Evolutionary conservation across 208 protist genomes (phyloP).

Genomic region (Acanthamoeba castellanii): DNA sequence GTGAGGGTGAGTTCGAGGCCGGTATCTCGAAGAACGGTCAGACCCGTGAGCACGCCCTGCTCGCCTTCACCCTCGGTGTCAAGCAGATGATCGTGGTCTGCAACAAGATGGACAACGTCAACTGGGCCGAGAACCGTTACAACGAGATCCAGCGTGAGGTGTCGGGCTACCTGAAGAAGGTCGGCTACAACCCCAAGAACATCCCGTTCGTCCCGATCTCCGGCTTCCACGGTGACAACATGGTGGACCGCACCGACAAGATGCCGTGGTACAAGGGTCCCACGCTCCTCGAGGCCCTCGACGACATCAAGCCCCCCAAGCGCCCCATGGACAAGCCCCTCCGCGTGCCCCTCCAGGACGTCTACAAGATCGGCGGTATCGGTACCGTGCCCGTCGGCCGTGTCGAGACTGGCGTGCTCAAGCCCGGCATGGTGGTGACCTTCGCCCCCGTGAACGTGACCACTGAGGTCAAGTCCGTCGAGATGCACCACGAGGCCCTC

Average conservation of each 20-base stretch:
- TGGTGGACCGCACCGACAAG: conserved; percentile 92
- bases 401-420: conserved; percentile 92
- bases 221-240: conserved; percentile 97
- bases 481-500: conserved; percentile 91
- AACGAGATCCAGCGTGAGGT: conserved; percentile 82
- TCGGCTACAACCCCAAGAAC: conserved; percentile 95
- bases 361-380: conserved; percentile 97
- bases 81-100: conserved; percentile 93
- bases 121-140: conserved; percentile 93
- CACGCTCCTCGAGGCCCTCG: conserved; percentile 79
- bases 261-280: conserved; percentile 95
- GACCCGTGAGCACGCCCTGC: conserved; percentile 93
- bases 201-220: conserved; percentile 96
- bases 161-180: conserved; percentile 86
- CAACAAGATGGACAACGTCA: conserved; percentile 96
- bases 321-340: conserved; percentile 96
- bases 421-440: conserved; percentile 86
- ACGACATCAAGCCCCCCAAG: conserved; percentile 91
- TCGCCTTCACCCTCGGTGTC: conserved; percentile 92
- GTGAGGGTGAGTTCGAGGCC: conserved; percentile 90
- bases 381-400: conserved; percentile 97
- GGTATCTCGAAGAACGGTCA: conserved; percentile 91
- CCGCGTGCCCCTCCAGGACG: conserved; percentile 95
- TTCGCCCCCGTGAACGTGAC: conserved; percentile 88
- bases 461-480: conserved; percentile 90